phyloP scores from a whole-genome alignment of 352 stramenopile genomes.

The Aphanomyces invadans region DNA sequence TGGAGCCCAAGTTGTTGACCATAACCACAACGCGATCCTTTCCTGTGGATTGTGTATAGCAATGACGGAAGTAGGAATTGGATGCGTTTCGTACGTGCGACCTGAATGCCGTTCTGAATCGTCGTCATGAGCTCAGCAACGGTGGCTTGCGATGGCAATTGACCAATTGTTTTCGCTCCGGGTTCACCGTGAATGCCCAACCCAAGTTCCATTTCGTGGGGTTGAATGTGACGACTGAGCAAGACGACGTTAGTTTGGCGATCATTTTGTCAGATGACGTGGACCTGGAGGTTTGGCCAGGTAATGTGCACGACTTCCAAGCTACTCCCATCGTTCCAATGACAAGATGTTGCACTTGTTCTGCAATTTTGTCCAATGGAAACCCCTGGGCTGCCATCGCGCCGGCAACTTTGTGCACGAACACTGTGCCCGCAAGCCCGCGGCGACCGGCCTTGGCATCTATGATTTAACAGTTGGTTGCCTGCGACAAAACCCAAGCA shows the following conservation, averaged over 20 bases:
- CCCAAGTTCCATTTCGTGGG: slow-evolving; percentile 83
- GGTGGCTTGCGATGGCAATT: slow-evolving; percentile 42
- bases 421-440: slow-evolving; percentile 93
- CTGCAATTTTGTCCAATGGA: slow-evolving; percentile 63
- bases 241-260: not conserved
- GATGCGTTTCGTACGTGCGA: not conserved
- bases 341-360: slow-evolving; percentile 52
- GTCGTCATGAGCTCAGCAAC: slow-evolving; percentile 48
- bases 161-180: slow-evolving; percentile 52
- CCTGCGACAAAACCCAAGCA: too few relatives aligned
- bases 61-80: not conserved
- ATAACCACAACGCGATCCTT: slow-evolving; percentile 64
- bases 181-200: slow-evolving; percentile 95
- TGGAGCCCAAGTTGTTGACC: slow-evolving; percentile 95
- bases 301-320: slow-evolving; percentile 91
- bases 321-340: slow-evolving; percentile 93
- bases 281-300: slow-evolving; percentile 43
- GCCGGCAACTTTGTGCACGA: slow-evolving; percentile 96
- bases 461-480: too few relatives aligned
- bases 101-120: slow-evolving; percentile 31
- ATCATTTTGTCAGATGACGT: not conserved
- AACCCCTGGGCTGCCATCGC: slow-evolving; percentile 75
- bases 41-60: slow-evolving; percentile 9
- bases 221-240: not conserved
- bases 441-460: slow-evolving; percentile 90